Evolutionary conservation across 2,329 filamentous ascomycete species (phyloP).

Genomic region (Penicillium sp.): DNA sequence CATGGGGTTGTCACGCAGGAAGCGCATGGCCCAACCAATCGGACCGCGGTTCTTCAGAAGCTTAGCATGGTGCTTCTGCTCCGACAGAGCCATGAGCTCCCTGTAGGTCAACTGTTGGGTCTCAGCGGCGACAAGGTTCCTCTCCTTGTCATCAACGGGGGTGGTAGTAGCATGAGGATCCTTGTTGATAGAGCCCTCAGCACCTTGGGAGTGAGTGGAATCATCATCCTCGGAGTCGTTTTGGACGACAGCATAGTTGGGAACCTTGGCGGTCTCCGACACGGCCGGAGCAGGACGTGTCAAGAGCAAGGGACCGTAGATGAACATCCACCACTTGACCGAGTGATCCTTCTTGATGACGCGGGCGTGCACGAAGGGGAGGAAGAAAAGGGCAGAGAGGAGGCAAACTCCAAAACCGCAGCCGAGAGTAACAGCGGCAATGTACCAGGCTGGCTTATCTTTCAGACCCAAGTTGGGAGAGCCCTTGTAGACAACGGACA

Average conservation of each 20-base stretch:
- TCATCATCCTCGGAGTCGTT: constrained; percentile 50
- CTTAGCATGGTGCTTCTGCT: constrained; percentile 56
- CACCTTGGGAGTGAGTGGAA: constrained; percentile 26
- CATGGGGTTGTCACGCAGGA: constrained; percentile 66
- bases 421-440: constrained; percentile 61
- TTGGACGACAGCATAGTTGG: constrained; percentile 73
- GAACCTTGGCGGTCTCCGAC: constrained; percentile 54
- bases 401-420: constrained; percentile 55
- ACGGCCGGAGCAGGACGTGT: constrained; percentile 52
- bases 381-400: constrained; percentile 63
- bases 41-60: constrained; percentile 59
- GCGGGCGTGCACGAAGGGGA: constrained; percentile 61
- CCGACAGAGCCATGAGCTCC: constrained; percentile 53
- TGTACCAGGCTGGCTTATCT: constrained; percentile 58
- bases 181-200: constrained; percentile 25
- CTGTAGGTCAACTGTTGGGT: constrained; percentile 54
- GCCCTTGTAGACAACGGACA: constrained; percentile 76
- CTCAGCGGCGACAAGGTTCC: constrained; percentile 44
- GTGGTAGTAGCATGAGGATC: constrained; percentile 18
- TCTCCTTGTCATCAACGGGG: constrained; percentile 29
- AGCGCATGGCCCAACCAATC: constrained; percentile 78
- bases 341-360: constrained; percentile 63
- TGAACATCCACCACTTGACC: constrained; percentile 58
- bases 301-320: constrained; percentile 60
- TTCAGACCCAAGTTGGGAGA: constrained; percentile 61